Evolutionary conservation across 2,329 filamentous ascomycete species (phyloP).

Genomic region (Fusarium sp.): DNA sequence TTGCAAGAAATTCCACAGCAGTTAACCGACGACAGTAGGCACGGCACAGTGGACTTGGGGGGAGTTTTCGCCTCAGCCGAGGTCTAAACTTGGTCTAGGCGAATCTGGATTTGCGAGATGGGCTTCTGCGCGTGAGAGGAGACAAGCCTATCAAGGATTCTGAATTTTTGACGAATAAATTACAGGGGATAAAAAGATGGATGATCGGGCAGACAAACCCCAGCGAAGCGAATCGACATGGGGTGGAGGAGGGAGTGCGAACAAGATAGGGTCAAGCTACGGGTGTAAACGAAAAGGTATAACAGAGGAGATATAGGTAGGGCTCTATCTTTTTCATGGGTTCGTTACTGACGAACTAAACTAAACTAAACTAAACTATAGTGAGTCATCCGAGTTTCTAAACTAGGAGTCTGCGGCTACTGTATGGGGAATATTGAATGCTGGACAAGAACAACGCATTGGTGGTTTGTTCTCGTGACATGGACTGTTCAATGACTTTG

Average conservation of each 20-base stretch:
- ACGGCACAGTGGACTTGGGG: constrained; percentile 8
- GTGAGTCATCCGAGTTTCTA: constrained; percentile 2
- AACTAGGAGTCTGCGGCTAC: neutral
- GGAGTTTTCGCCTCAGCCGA: constrained; percentile 22
- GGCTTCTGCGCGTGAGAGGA: constrained; percentile 14
- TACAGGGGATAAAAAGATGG: neutral
- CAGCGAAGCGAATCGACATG: neutral
- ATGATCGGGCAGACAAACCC: neutral
- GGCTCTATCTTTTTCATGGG: neutral
- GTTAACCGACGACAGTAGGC: no score
- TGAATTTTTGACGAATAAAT: neutral
- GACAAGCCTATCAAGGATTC: constrained; percentile 1
- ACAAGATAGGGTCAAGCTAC: neutral
- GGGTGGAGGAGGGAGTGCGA: neutral
- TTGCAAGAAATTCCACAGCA: neutral
- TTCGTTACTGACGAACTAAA: neutral
- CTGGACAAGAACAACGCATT: constrained; percentile 4
- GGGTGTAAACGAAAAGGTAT: neutral
- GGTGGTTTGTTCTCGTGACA: constrained; percentile 10
- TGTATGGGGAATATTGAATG: neutral
- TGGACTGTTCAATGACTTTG: neutral
- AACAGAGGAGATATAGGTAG: constrained; percentile 9
- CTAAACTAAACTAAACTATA: neutral
- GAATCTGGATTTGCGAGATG: constrained; percentile 19
- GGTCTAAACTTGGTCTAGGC: constrained; percentile 5